Evolutionary conservation across 148 eudicot genomes (phyloP), one percentile per base, ranked within the genome.

Genomic region (Beta vulgaris): DNA sequence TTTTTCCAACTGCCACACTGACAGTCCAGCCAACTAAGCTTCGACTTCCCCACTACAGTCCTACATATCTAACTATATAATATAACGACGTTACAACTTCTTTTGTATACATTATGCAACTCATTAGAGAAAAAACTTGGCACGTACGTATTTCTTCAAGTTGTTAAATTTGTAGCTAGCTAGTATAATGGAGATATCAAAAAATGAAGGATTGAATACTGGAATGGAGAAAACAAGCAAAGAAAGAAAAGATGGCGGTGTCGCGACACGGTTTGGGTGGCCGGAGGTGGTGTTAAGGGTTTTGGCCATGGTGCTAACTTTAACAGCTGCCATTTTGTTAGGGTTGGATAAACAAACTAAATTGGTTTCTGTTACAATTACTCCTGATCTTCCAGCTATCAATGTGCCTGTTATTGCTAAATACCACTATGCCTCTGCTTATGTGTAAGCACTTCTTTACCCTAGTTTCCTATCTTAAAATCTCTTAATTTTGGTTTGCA

Each of bases 341-440:
- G 98, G 92, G 31, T 73, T 85, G 31, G 75, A 91, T 57, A 91
- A 87, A 75, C 87, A 93, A 74, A 83, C 91, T 1, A 79, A 82
- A 76, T 42, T 73, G 25, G 85, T 91, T 69, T 64, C 87, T 26
- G 7, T 92, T 5, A 21, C 76, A 19, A 25, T 92, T n/a, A 67
- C 85, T 16, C 72, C 96, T 7, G 73, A 83, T 61, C 84, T 89
- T 49, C 92, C 95, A 9, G 83, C 93, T 36, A 25, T 93, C 36
- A 60, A 74, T 63, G 72, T 93, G 46, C 87, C 91, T 28, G 84
- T 82, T 35, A 71, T 84, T 21, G 96, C 98, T 29, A 89, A 91
- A 68, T 86, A 71, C 81, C 73, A 53, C 39, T 72, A 93, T 79
- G 37, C 84, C 55, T 91, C 98, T 55, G 96, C 98, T 74, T 89